A percentile compares a stretch with the other conserved stretches of the same genome.
Conservation (phyloP, 225 moss, liverwort and hornwort genomes). For the Ulota crispa region DNA sequence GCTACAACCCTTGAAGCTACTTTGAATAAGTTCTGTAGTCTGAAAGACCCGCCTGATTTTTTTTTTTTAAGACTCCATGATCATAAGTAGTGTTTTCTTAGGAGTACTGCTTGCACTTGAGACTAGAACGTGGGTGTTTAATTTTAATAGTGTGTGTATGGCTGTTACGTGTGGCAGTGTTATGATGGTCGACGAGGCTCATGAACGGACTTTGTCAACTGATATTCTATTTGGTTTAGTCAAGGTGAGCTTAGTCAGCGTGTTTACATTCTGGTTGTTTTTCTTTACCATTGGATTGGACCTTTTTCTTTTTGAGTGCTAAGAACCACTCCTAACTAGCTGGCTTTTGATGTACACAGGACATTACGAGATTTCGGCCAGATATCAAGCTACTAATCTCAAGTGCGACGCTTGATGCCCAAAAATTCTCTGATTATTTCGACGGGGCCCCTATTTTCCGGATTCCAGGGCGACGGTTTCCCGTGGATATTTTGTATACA, state of each 20-base stretch:
- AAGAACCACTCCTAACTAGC: slow-evolving; percentile 11
- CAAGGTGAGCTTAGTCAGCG: slow-evolving; percentile 47
- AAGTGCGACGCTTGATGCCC: slow-evolving; percentile 91
- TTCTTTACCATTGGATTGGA: background rate
- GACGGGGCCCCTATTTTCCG: slow-evolving; percentile 94
- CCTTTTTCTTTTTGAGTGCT: background rate
- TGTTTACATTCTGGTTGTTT: slow-evolving; percentile 9
- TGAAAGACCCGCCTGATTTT: background rate
- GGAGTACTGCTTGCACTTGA: background rate
- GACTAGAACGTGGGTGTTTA: background rate
- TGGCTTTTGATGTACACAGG: slow-evolving; percentile 48
- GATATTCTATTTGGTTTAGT: slow-evolving; percentile 92
- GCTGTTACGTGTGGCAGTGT: slow-evolving; percentile 51
- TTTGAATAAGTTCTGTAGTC: background rate
- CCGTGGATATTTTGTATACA: slow-evolving; percentile 84
- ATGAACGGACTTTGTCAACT: slow-evolving; percentile 93
- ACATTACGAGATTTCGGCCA: slow-evolving; percentile 89
- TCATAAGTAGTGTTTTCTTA: background rate
- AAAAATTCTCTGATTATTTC: slow-evolving; percentile 88
- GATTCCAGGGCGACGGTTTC: slow-evolving; percentile 91
- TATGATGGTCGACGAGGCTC: slow-evolving; percentile 99
- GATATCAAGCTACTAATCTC: slow-evolving; percentile 94
- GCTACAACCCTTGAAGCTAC: background rate
- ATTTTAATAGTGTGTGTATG: slow-evolving; percentile 10
- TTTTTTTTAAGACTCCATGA: background rate